Evolutionary conservation across 345 rosid species (phyloP).

Genomic region (Eucalyptus melliodora): DNA sequence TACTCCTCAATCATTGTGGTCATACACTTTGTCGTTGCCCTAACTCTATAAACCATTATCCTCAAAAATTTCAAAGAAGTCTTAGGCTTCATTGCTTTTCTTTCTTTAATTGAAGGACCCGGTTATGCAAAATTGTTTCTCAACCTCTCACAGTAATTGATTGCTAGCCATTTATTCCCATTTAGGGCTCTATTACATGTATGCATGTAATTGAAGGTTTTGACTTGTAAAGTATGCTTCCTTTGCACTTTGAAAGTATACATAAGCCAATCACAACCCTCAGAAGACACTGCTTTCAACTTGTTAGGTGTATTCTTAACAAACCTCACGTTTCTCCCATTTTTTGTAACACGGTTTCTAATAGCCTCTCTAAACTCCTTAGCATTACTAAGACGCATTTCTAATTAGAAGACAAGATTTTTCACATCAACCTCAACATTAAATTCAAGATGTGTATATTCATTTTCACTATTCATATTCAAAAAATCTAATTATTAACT

Average conservation of each 20-base stretch:
- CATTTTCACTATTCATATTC: not conserved
- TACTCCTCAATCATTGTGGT: not conserved
- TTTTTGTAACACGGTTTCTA: not conserved
- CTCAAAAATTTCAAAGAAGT: not conserved
- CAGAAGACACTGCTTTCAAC: not conserved
- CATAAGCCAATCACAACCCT: not conserved
- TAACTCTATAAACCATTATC: not conserved
- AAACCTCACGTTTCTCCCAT: not conserved
- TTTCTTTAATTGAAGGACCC: not conserved
- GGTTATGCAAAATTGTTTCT: not conserved
- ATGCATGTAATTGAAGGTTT: not conserved
- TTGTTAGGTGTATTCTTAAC: not conserved
- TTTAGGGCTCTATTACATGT: not conserved
- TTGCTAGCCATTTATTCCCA: not conserved
- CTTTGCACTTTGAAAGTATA: not conserved
- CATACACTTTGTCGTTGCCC: not conserved
- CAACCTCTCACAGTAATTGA: not conserved
- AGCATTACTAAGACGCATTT: not conserved
- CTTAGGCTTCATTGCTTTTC: not conserved
- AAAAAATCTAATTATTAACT: not conserved
- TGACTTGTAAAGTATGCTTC: not conserved
- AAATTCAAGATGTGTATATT: not conserved
- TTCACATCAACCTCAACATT: not conserved
- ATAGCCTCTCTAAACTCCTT: not conserved
- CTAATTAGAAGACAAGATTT: not conserved